Evolutionary conservation across 2,329 filamentous ascomycete genomes (phyloP).

Genomic region (Sclerotinia minor): DNA sequence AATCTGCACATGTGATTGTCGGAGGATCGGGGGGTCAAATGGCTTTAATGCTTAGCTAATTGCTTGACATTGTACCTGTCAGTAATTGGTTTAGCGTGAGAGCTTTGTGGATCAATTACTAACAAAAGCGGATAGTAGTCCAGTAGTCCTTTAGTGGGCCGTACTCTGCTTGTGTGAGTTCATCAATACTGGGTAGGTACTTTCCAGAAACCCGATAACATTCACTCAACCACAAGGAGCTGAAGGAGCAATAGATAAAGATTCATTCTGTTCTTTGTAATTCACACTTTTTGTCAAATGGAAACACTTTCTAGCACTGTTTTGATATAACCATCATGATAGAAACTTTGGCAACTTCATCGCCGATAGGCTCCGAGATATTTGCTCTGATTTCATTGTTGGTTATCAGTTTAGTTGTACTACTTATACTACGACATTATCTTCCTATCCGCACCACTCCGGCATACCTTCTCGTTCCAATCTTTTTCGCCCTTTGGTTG

Average conservation of each 20-base stretch:
- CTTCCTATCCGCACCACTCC: conserved; percentile 88
- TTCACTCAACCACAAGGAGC: background rate
- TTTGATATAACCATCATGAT: conserved; percentile 31
- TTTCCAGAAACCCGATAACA: background rate
- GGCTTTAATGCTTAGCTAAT: background rate
- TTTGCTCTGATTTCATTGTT: conserved; percentile 75
- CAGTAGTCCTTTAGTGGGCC: conserved; percentile 14
- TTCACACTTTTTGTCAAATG: conserved; percentile 7
- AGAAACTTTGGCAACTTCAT: conserved; percentile 49
- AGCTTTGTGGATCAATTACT: background rate
- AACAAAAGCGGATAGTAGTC: conserved; percentile 9
- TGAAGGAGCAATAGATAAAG: background rate
- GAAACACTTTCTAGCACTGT: background rate
- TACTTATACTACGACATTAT: conserved; percentile 85
- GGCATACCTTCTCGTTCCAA: conserved; percentile 83
- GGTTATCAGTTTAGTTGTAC: conserved; percentile 71
- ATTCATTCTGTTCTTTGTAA: background rate
- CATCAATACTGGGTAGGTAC: background rate
- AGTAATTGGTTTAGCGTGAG: background rate
- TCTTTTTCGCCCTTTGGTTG: conserved; percentile 93
- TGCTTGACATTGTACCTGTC: background rate
- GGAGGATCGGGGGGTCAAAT: background rate
- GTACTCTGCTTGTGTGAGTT: background rate
- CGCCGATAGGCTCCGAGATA: conserved; percentile 74
- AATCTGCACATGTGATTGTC: conserved; percentile 5